Evolutionary conservation across 768 basidiomycete genomes (phyloP), one percentile per base, ranked within the genome.

Genomic region (Podaxis sp.): DNA sequence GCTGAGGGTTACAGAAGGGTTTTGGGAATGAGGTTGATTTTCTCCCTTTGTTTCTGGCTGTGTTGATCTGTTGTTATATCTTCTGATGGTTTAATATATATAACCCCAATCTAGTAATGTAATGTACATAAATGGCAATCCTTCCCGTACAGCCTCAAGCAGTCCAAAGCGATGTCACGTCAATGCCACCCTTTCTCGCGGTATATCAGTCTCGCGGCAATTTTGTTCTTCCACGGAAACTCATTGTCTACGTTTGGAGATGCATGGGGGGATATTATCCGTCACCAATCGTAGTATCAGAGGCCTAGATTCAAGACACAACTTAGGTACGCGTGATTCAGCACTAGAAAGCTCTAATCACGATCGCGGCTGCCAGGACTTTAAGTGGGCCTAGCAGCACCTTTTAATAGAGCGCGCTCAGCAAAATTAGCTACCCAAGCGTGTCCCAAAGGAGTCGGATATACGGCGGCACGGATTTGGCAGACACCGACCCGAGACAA

Each of bases 81-180:
- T 44, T 25, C 25, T 5, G 16, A 40, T 36, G 36, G 38, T 55
- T 10, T 42, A 21, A 44, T 55, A 3, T 44, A 13, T 42, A 36
- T 21, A 9, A 32, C 36, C 36, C 47, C 16, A 36, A 57, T 50
- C 18, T 35, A 50, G 56, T 57, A 57, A 57, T 50, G 28, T 14
- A 50, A 50, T 57, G n/a, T 57, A 57, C 56, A 57, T 48, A 57
- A 57, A 28, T 6, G 56, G 56, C n/a, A 57, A 38, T 48, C 14
- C 23, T 1, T 13, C 36, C 11, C 13, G 47, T 32, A 48, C 47
- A 48, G 25, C 21, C 42, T 18, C 42, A 16, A 18, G 18, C 32
- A 18, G 42, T 48, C 47, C 47, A 25, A 48, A 54, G 52, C 18
- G n/a, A 1, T 36, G 35, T 37, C 52, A n/a, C 35, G 40, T n/a